Percentiles rank a stretch among this genome's conserved stretches.
Conservation (phyloP, 371 early-diverging fungal genomes). For the Choanephora cucurbitarum region DNA sequence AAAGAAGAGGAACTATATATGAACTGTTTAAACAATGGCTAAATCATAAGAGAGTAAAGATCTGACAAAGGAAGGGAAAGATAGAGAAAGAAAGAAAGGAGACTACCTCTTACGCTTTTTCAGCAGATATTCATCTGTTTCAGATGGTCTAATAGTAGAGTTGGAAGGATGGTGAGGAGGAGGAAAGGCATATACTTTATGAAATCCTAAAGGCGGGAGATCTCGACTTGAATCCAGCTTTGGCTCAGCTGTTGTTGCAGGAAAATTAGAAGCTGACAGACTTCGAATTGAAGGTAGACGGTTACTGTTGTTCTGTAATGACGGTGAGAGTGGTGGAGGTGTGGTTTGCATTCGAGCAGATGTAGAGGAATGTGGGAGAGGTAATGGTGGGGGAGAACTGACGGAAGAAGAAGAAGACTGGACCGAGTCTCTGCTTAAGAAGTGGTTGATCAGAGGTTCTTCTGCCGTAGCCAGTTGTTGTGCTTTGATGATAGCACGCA, state of each 20-base stretch:
- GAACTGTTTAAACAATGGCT: neutral
- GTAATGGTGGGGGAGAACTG: constrained; percentile 14
- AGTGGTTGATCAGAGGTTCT: constrained; percentile 26
- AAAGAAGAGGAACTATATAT: no score
- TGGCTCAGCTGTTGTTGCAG: constrained; percentile 11
- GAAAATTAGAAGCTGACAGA: constrained; percentile 25
- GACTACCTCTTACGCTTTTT: constrained; percentile 33
- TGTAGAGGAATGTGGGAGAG: no score
- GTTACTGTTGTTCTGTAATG: constrained; percentile 25
- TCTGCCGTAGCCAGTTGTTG: constrained; percentile 15
- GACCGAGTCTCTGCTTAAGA: constrained; percentile 22
- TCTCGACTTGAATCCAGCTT: constrained; percentile 19
- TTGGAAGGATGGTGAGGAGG: constrained; percentile 3
- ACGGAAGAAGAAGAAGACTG: constrained; percentile 25
- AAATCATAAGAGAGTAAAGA: constrained; percentile 6
- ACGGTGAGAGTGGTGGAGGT: constrained; percentile 17
- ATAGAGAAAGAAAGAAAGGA: no score
- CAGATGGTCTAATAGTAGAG: constrained; percentile 17
- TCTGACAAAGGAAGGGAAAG: no score
- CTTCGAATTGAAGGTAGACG: constrained; percentile 44
- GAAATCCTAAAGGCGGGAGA: constrained; percentile 25
- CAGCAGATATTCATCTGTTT: constrained; percentile 27
- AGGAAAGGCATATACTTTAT: constrained; percentile 12
- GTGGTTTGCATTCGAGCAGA: neutral
- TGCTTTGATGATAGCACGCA: constrained; percentile 32